Percentiles rank a stretch among this genome's conserved stretches.
These are phyloP conservation scores for Elongisporangium prolatum DNA, from an alignment of 352 stramenopile species.

Conservation along the genomic window DNA sequence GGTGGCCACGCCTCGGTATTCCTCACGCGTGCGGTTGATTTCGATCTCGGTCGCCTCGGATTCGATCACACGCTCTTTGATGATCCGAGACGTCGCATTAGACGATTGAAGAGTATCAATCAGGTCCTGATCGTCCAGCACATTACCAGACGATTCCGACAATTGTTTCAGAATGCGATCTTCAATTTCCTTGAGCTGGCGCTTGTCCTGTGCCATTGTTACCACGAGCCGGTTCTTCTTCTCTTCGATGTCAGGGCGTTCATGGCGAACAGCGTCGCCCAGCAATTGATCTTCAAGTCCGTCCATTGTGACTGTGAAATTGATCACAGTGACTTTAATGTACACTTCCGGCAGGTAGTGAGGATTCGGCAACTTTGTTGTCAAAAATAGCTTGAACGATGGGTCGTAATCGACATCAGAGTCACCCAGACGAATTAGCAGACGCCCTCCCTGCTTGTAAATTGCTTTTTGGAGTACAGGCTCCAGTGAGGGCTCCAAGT, in stretches of 20 bases:
- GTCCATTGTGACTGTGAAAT: slow-evolving; percentile 95
- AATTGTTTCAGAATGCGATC: slow-evolving; percentile 91
- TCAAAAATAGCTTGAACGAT: slow-evolving; percentile 90
- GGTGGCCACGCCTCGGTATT: slow-evolving; percentile 89
- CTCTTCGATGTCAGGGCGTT: slow-evolving; percentile 91
- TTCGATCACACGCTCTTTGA: slow-evolving; percentile 89
- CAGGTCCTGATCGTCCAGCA: slow-evolving; percentile 91
- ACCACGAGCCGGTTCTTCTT: slow-evolving; percentile 92
- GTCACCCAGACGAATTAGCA: slow-evolving; percentile 89
- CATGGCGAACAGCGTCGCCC: slow-evolving; percentile 88
- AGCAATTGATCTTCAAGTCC: slow-evolving; percentile 92
- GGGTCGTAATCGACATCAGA: slow-evolving; percentile 92
- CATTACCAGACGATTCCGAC: slow-evolving; percentile 89
- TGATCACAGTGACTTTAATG: slow-evolving; percentile 96
- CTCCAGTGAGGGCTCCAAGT: slow-evolving; percentile 89
- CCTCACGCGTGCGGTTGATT: slow-evolving; percentile 87
- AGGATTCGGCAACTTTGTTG: slow-evolving; percentile 92
- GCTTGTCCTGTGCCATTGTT: slow-evolving; percentile 92
- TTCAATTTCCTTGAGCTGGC: slow-evolving; percentile 92
- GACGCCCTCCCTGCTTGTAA: slow-evolving; percentile 88
- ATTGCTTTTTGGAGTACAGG: slow-evolving; percentile 91
- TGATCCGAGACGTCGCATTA: slow-evolving; percentile 81
- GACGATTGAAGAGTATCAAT: slow-evolving; percentile 85
- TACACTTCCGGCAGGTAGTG: slow-evolving; percentile 94
- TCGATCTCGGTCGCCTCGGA: slow-evolving; percentile 88